Conservation (phyloP, 371 early-diverging fungal species). For the Catenaria anguillulae region DNA sequence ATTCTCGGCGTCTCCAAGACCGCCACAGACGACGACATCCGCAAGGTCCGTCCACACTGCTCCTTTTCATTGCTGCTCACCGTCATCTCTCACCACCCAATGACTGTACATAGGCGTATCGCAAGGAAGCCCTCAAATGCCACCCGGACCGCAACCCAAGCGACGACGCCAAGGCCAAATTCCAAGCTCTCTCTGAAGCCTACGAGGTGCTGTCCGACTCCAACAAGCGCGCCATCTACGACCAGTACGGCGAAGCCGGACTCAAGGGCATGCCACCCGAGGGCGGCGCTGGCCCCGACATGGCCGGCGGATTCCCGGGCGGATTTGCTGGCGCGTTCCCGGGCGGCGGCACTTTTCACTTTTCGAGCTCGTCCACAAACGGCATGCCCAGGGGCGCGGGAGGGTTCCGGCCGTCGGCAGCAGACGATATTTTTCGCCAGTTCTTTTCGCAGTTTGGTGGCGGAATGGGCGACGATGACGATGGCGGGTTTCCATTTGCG, state of each 20-base stretch:
- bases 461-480: conserved; percentile 36
- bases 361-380: conserved; percentile 25
- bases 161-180: conserved; percentile 17
- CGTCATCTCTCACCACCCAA: background rate
- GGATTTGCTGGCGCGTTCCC: conserved; percentile 25
- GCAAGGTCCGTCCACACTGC: too few relatives aligned
- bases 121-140: conserved; percentile 2
- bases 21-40: conserved; percentile 22
- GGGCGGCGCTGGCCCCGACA: conserved; percentile 12
- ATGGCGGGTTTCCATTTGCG: conserved; percentile 31
- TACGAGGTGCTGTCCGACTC: conserved; percentile 10
- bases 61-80: background rate
- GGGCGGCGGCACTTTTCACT: conserved; percentile 37
- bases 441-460: conserved; percentile 64
- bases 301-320: conserved; percentile 22
- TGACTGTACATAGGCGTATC: background rate
- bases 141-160: conserved; percentile 5
- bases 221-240: conserved; percentile 9
- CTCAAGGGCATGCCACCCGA: conserved; percentile 41
- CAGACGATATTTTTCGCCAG: conserved; percentile 83
- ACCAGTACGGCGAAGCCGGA: conserved; percentile 61
- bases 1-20: conserved; percentile 18
- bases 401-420: conserved; percentile 62
- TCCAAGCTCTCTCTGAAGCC: conserved; percentile 20
- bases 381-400: conserved; percentile 22